Percentiles rank a stretch among this genome's conserved stretches.
phyloP scores from a whole-genome alignment of 2,329 filamentous ascomycete species.

The Fusarium succisae region DNA sequence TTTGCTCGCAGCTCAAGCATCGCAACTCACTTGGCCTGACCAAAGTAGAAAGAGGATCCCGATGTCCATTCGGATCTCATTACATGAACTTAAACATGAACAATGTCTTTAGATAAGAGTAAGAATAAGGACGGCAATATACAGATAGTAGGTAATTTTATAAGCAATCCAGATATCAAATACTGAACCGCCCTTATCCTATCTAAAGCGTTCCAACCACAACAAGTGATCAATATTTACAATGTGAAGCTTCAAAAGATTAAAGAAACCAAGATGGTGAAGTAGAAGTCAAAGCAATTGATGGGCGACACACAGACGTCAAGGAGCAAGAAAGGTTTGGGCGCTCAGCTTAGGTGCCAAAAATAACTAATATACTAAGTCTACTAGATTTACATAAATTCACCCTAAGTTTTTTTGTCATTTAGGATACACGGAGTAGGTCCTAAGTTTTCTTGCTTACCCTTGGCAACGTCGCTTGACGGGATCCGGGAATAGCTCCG shows the following conservation, averaged over 20 bases:
- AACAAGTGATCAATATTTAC: not conserved
- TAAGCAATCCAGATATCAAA: not conserved
- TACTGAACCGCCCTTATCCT: accelerated
- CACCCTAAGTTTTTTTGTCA: not conserved
- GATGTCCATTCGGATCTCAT: too few species aligned
- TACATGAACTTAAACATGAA: not conserved
- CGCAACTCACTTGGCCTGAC: not conserved
- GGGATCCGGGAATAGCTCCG: conserved; percentile 15
- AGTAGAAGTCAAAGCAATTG: not conserved
- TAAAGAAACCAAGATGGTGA: not conserved
- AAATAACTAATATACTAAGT: not conserved
- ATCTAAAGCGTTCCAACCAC: not conserved
- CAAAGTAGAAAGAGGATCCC: not conserved
- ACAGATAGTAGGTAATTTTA: not conserved
- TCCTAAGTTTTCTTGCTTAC: not conserved
- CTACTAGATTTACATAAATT: not conserved
- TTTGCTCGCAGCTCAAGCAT: not conserved
- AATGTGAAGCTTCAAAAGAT: too few species aligned
- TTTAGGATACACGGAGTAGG: too few species aligned
- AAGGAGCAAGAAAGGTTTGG: not conserved
- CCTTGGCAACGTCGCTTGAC: conserved; percentile 20
- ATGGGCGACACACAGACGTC: conserved; percentile 2
- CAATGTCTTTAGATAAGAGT: not conserved
- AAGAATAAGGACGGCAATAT: not conserved
- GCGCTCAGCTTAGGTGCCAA: not conserved